A percentile compares a stretch with the other conserved stretches of the same genome.
phyloP scores from a whole-genome alignment of 148 eudicot genomes.

The Rhododendron mucronatum region DNA sequence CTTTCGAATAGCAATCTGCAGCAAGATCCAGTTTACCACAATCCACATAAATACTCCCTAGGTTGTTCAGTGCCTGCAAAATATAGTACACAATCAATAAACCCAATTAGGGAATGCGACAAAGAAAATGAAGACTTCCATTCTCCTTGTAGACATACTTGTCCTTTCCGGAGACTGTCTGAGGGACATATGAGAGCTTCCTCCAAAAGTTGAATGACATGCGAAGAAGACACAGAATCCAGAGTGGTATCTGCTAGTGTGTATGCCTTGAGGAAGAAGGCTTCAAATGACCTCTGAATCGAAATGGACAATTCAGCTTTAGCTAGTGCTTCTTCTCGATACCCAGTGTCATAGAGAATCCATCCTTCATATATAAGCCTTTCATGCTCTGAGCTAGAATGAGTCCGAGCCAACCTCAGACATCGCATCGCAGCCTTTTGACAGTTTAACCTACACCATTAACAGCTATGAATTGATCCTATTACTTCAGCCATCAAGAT shows the following conservation, averaged over 20 bases:
- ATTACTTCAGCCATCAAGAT: background rate
- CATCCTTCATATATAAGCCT: conserved; percentile 50
- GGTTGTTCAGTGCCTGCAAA: conserved; percentile 47
- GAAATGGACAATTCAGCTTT: conserved; percentile 41
- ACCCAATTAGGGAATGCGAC: background rate
- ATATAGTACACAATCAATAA: background rate
- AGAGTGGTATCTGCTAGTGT: conserved; percentile 32
- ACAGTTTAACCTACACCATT: conserved; percentile 32
- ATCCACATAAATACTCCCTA: conserved; percentile 45
- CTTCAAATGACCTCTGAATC: conserved; percentile 45
- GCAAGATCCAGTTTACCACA: conserved; percentile 39
- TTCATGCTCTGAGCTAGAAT: conserved; percentile 29
- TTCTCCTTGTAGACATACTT: conserved; percentile 15
- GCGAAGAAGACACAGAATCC: conserved; percentile 25
- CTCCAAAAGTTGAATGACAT: conserved; percentile 35
- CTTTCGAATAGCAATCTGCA: conserved; percentile 37
- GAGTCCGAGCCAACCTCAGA: conserved; percentile 35
- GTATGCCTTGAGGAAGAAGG: conserved; percentile 45
- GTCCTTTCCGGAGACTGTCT: conserved; percentile 51
- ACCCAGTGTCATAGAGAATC: conserved; percentile 42
- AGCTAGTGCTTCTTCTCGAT: conserved; percentile 44
- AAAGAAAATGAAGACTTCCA: background rate
- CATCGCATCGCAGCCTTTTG: conserved; percentile 48
- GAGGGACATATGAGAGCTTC: conserved; percentile 48
- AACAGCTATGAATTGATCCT: background rate